A percentile compares a stretch with the other conserved stretches of the same genome.
Conservation (phyloP, 805 yeast species). For the Candida ponderosae region DNA sequence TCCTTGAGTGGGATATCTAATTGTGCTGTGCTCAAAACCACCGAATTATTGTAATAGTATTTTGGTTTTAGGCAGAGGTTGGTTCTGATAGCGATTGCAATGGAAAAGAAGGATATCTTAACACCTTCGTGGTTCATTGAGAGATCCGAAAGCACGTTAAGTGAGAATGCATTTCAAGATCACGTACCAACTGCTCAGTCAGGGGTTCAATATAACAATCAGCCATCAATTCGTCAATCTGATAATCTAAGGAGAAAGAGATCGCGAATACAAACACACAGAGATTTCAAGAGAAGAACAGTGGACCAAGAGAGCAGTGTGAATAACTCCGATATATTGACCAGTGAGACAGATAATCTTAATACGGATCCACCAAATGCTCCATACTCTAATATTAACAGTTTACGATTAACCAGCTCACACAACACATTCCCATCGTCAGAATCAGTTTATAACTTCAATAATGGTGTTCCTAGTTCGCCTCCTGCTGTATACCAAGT, state of each 20-base stretch:
- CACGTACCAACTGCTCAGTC: not conserved
- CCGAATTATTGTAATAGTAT: too few species aligned
- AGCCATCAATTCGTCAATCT: not conserved
- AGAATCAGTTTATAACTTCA: conserved; percentile 16
- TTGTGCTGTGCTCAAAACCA: too few species aligned
- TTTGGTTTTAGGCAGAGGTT: too few species aligned
- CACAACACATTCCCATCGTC: conserved; percentile 14
- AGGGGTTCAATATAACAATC: too few species aligned
- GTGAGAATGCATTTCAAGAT: not conserved
- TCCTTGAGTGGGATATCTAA: too few species aligned
- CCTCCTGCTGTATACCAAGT: conserved; percentile 12
- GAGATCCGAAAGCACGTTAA: not conserved
- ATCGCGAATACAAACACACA: conserved; percentile 8
- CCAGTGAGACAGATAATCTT: conserved; percentile 12
- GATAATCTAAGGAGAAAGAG: conserved; percentile 9
- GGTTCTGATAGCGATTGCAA: too few species aligned
- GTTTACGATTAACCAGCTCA: conserved; percentile 9
- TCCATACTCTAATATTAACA: not conserved
- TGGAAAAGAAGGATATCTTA: not conserved
- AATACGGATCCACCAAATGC: not conserved
- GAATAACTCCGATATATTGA: conserved; percentile 12
- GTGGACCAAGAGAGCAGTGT: conserved; percentile 3
- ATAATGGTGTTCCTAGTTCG: conserved; percentile 13
- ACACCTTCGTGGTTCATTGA: not conserved
- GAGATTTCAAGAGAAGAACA: conserved; percentile 10